Percentiles rank a stretch among this genome's conserved stretches.
phyloP scores from a whole-genome alignment of 805 yeast genomes.

The Wickerhamiella qilinensis region DNA sequence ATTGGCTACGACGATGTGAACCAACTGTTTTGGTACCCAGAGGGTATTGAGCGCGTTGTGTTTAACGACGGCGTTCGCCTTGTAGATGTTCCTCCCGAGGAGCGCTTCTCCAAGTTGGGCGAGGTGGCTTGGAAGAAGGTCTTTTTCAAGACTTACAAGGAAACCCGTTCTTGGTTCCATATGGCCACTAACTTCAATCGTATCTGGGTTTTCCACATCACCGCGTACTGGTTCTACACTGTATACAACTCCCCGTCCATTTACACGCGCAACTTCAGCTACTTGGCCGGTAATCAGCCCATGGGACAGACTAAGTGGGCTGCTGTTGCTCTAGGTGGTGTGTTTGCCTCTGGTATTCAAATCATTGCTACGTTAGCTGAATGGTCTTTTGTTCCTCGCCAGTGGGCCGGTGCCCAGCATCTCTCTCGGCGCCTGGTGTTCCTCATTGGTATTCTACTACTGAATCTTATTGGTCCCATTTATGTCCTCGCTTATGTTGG shows the following conservation, averaged over 20 bases:
- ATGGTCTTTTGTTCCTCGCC: constrained; percentile 93
- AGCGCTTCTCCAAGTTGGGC: constrained; percentile 77
- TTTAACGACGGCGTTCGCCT: constrained; percentile 86
- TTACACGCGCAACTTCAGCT: constrained; percentile 76
- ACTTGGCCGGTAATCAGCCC: constrained; percentile 74
- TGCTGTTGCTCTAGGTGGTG: constrained; percentile 81
- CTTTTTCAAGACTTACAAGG: constrained; percentile 90
- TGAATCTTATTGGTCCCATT: constrained; percentile 74
- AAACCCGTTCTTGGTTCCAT: constrained; percentile 96
- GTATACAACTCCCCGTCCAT: constrained; percentile 85
- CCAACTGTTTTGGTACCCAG: constrained; percentile 98
- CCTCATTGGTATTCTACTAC: constrained; percentile 42
- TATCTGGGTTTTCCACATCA: constrained; percentile 89
- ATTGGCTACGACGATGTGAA: constrained; percentile 91
- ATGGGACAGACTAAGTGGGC: constrained; percentile 86
- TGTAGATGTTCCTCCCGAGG: constrained; percentile 76
- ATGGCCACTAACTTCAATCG: constrained; percentile 89
- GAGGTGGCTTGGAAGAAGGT: constrained; percentile 86
- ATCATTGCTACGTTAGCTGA: constrained; percentile 77
- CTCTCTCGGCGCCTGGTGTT: constrained; percentile 75
- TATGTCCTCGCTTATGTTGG: constrained; percentile 71
- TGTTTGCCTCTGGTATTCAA: constrained; percentile 68
- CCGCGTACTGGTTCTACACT: constrained; percentile 86
- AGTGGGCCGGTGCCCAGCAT: constrained; percentile 99
- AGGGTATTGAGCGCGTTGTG: constrained; percentile 86